Conservation (phyloP, 352 stramenopile genomes). For the Globisporangium paroecandrum region DNA sequence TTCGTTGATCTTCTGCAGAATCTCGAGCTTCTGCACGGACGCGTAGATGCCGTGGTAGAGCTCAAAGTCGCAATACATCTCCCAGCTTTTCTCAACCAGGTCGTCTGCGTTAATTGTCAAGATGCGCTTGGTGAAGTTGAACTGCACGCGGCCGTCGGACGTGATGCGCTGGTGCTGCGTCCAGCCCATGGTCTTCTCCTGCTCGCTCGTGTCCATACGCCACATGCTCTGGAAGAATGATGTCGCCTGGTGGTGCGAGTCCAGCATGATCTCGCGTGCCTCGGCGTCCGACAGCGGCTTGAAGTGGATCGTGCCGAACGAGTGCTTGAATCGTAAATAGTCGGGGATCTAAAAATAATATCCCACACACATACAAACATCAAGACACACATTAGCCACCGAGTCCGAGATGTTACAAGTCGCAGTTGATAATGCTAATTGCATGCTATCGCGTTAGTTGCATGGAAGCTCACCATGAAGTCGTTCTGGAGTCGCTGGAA, state of each 20-base stretch:
- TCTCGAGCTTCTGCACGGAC: slow-evolving; percentile 74
- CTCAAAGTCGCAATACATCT: slow-evolving; percentile 78
- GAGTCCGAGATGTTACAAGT: not conserved
- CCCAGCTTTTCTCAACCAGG: slow-evolving; percentile 73
- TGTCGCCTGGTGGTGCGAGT: slow-evolving; percentile 62
- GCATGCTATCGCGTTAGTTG: not conserved
- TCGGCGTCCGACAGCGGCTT: slow-evolving; percentile 41
- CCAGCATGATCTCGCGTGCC: slow-evolving; percentile 62
- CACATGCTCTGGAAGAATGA: slow-evolving; percentile 71
- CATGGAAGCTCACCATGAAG: slow-evolving; percentile 27
- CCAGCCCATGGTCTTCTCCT: slow-evolving; percentile 79
- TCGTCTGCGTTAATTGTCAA: slow-evolving; percentile 54
- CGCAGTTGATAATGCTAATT: not conserved
- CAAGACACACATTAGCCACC: not conserved
- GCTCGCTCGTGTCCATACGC: slow-evolving; percentile 19
- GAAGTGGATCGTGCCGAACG: slow-evolving; percentile 66
- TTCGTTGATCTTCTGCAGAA: slow-evolving; percentile 73
- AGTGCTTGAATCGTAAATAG: slow-evolving; percentile 30
- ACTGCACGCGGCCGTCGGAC: slow-evolving; percentile 58
- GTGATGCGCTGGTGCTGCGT: slow-evolving; percentile 71
- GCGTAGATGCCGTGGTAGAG: slow-evolving; percentile 78
- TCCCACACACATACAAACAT: not conserved
- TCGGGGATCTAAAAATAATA: slow-evolving; percentile 26
- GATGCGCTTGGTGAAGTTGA: slow-evolving; percentile 80
- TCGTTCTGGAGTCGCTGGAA: slow-evolving; percentile 63